A percentile compares a stretch with the other conserved stretches of the same genome.
phyloP scores from a whole-genome alignment of 495 filamentous ascomycete genomes.

The Daldinia bambusicola region DNA sequence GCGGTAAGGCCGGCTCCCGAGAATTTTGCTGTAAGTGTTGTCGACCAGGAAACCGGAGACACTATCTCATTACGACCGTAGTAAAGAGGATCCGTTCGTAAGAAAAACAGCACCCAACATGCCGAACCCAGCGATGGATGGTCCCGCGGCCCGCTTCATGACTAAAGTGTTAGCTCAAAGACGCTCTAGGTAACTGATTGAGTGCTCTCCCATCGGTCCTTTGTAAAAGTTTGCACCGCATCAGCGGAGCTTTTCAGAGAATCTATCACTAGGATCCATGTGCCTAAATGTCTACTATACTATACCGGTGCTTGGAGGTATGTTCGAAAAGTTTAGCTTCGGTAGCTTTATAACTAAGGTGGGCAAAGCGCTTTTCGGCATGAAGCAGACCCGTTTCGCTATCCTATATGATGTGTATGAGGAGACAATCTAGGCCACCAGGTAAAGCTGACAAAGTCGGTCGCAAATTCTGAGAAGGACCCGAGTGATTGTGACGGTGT shows the following conservation, averaged over 20 bases:
- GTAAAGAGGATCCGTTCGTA: slow-evolving; percentile 23
- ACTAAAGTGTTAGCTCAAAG: slow-evolving; percentile 28
- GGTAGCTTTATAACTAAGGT: slow-evolving; percentile 27
- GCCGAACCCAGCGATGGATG: slow-evolving; percentile 30
- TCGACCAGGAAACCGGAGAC: slow-evolving; percentile 38
- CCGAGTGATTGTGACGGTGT: slow-evolving; percentile 17
- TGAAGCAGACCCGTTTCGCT: slow-evolving; percentile 27
- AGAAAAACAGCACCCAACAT: slow-evolving; percentile 21
- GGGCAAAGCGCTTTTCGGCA: slow-evolving; percentile 10
- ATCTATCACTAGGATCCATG: slow-evolving; percentile 20
- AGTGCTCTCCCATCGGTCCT: slow-evolving; percentile 22
- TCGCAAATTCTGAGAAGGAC: slow-evolving; percentile 3
- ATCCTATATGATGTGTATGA: slow-evolving; percentile 19
- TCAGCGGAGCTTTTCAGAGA: slow-evolving; percentile 25
- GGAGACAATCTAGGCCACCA: slow-evolving; percentile 23
- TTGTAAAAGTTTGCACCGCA: slow-evolving; percentile 39
- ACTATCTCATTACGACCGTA: slow-evolving; percentile 26
- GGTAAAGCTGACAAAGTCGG: slow-evolving; percentile 2
- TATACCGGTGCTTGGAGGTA: slow-evolving; percentile 20
- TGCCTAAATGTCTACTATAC: slow-evolving; percentile 9
- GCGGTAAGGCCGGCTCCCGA: slow-evolving; percentile 21
- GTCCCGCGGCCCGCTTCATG: slow-evolving; percentile 40
- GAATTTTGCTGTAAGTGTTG: slow-evolving; percentile 23
- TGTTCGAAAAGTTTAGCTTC: slow-evolving; percentile 25
- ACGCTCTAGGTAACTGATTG: slow-evolving; percentile 11